These are phyloP conservation scores for Hapsidospora chrysogenum DNA, from an alignment of 495 filamentous ascomycete species.

Conservation along the genomic window DNA sequence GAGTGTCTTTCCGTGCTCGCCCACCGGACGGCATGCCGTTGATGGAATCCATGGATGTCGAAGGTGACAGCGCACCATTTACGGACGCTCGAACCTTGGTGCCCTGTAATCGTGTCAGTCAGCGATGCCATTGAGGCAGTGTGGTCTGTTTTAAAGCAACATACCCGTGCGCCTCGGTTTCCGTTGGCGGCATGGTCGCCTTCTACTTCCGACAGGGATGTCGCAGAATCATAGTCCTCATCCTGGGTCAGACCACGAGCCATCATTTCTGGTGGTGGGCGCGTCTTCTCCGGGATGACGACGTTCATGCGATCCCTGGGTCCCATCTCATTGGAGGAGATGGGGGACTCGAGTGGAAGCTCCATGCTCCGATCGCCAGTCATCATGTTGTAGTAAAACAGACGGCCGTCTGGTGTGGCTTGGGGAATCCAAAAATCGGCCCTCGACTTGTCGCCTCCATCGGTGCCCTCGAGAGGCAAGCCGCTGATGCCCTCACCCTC, in stretches of 20 bases:
- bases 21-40: conserved; percentile 37
- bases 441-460: conserved; percentile 58
- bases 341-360: conserved; percentile 80
- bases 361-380: conserved; percentile 89
- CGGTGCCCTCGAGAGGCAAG: conserved; percentile 52
- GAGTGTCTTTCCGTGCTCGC: conserved; percentile 25
- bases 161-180: conserved; percentile 31
- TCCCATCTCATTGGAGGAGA: conserved; percentile 61
- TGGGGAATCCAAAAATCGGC: conserved; percentile 98
- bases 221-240: conserved; percentile 64
- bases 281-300: conserved; percentile 74
- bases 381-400: conserved; percentile 97
- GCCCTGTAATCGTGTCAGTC: no score
- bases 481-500: conserved; percentile 42
- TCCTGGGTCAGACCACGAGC: conserved; percentile 68
- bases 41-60: conserved; percentile 84
- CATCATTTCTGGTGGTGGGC: conserved; percentile 85
- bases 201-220: conserved; percentile 78
- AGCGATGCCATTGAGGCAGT: no score
- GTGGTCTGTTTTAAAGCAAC: no score
- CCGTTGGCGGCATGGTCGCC: conserved; percentile 32
- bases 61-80: conserved; percentile 65
- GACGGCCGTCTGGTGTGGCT: conserved; percentile 76
- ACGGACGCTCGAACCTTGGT: conserved; percentile 43
- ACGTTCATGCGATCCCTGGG: conserved; percentile 79